Evolutionary conservation across 805 yeast species (phyloP).

Genomic region (Metschnikowia lochheadii): DNA sequence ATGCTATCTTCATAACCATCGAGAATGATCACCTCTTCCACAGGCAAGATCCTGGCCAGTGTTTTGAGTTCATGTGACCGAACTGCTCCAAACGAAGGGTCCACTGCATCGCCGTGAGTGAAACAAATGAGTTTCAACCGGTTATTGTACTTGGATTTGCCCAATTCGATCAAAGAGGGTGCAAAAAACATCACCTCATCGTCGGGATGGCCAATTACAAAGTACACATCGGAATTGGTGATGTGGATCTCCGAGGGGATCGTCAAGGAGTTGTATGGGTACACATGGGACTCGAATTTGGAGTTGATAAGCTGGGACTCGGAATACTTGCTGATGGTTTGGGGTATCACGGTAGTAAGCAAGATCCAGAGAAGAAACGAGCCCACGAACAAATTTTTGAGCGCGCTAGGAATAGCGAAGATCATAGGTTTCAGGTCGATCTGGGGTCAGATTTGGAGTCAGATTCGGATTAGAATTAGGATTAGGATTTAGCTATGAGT

Average conservation of each 20-base stretch:
- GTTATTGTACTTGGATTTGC: conserved; percentile 47
- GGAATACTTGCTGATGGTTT: conserved; percentile 26
- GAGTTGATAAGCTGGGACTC: conserved; percentile 26
- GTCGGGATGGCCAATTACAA: conserved; percentile 92
- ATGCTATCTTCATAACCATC: conserved; percentile 59
- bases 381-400: conserved; percentile 14
- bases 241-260: conserved; percentile 31
- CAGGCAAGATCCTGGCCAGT: conserved; percentile 54
- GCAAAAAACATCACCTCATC: conserved; percentile 98
- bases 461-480: background rate
- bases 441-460: background rate
- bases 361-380: conserved; percentile 37
- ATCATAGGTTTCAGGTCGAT: conserved; percentile 6
- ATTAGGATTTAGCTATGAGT: background rate
- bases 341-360: conserved; percentile 40
- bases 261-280: conserved; percentile 37
- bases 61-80: conserved; percentile 57
- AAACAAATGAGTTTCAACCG: conserved; percentile 60
- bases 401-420: conserved; percentile 8
- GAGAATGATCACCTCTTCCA: conserved; percentile 45
- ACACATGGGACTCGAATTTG: conserved; percentile 20
- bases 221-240: conserved; percentile 36
- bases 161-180: conserved; percentile 60
- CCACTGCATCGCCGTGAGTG: conserved; percentile 64
- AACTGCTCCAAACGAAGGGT: conserved; percentile 63